Evolutionary conservation across 208 protist species (phyloP), one percentile per base, ranked within the genome.

Genomic region (Trypanosoma cruzi): DNA sequence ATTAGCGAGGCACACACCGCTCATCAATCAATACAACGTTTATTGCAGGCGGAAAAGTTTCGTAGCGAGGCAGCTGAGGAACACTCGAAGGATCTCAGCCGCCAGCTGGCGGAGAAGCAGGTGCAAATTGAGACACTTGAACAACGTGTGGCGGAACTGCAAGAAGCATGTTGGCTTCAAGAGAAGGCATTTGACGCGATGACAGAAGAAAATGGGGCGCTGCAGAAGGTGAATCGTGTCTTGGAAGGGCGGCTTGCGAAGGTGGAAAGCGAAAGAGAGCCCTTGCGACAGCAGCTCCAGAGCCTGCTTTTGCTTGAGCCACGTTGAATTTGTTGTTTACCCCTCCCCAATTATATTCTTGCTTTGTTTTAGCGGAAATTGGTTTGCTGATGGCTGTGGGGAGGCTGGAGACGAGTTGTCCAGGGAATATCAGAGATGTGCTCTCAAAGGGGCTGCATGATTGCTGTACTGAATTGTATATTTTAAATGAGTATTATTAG

Each of bases 201-300:
- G 65, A 56, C 56, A 18, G 60, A 79, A 37, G 82, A 95, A 62
- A 64, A 84, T 61, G 74, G 75, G 26, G 84, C 86, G 6, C 64
- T 95, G 36, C 86, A 80, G 0, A 71, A 73, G 26, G 79, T 85
- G n/a, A 95, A 95, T 59, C 71, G 64, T 18, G 79, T 77, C n/a
- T 62, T 95, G 37, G 86, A 92, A 64, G 60, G 44, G 16, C 86
- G 89, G 11, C 74, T 95, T n/a, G 55, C 71, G 18, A 81, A 89
- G 32, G 75, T 90, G 28, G 86, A 95, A 73, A 63, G 74, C 7
- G 89, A 92, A 31, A 78, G 86, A 4, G 86, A 89, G 13, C 86
- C 86, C 44, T 68, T 95, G 65, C 84, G 89, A 20, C 86, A 90
- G 64, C 89, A 89, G 54, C 73, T 95, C 50, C 86, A 87, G 58